phyloP scores from a whole-genome alignment of 805 yeast species.

The Debaryomyces tyrocola region DNA sequence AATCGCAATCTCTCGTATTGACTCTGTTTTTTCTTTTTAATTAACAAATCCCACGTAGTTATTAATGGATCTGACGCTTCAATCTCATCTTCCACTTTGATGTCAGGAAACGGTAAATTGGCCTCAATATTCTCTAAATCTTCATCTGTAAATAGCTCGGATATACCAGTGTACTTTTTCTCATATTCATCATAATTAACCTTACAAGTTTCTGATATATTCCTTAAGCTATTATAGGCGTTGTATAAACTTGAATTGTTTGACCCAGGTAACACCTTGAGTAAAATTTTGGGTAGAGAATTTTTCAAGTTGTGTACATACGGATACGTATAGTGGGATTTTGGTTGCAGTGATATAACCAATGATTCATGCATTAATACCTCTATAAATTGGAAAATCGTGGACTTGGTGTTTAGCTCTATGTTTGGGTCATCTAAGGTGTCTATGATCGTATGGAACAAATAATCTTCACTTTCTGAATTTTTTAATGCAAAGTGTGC shows the following conservation, averaged over 20 bases:
- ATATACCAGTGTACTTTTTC: constrained; percentile 24
- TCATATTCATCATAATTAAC: constrained; percentile 27
- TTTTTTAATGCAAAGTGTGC: constrained; percentile 58
- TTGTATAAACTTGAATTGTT: constrained; percentile 38
- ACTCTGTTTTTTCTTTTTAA: constrained; percentile 48
- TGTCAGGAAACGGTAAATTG: constrained; percentile 36
- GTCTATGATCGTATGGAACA: constrained; percentile 66
- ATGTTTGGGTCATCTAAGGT: constrained; percentile 47
- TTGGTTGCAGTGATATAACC: constrained; percentile 32
- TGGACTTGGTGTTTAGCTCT: constrained; percentile 62
- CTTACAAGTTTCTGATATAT: constrained; percentile 36
- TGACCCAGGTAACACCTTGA: constrained; percentile 34
- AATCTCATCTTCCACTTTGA: constrained; percentile 19
- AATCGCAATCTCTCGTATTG: constrained; percentile 49
- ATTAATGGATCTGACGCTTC: constrained; percentile 28
- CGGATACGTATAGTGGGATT: constrained; percentile 36
- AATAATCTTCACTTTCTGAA: constrained; percentile 62
- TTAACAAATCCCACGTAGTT: constrained; percentile 47
- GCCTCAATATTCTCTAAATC: constrained; percentile 33
- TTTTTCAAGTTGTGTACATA: constrained; percentile 33
- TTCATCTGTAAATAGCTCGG: constrained; percentile 31
- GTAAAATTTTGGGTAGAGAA: constrained; percentile 34
- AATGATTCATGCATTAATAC: constrained; percentile 48
- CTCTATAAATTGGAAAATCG: constrained; percentile 69
- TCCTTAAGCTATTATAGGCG: constrained; percentile 34